phyloP scores from a whole-genome alignment of 2,329 filamentous ascomycete species.

The Beauveria bassiana region DNA sequence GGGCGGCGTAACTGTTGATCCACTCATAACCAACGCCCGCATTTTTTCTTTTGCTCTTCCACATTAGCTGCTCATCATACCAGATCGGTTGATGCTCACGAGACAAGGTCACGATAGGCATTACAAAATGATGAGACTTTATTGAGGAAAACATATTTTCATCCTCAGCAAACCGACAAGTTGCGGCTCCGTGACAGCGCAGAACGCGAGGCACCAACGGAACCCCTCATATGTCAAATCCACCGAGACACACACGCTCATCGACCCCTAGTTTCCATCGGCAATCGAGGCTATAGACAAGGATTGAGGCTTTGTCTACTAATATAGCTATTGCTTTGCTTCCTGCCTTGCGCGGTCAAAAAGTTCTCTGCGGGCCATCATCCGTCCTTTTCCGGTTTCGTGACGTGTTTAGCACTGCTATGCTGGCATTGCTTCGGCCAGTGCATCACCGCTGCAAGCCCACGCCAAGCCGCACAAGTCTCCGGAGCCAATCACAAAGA shows the following conservation, averaged over 20 bases:
- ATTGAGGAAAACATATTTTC: background rate
- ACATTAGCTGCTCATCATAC: background rate
- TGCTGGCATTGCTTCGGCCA: background rate
- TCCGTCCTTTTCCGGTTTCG: background rate
- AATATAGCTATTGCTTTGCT: background rate
- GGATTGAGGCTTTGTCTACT: background rate
- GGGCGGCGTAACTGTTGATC: background rate
- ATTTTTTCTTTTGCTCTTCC: slow-evolving; percentile 2
- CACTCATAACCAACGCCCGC: background rate
- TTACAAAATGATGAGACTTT: background rate
- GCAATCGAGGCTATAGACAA: slow-evolving; percentile 3
- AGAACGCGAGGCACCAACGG: background rate
- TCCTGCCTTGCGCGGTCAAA: no score
- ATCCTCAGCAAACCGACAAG: background rate
- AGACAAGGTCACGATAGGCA: background rate
- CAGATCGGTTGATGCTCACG: background rate
- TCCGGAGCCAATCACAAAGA: background rate
- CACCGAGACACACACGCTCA: background rate
- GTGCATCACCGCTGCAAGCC: background rate
- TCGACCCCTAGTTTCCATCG: background rate
- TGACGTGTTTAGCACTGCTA: background rate
- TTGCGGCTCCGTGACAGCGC: background rate
- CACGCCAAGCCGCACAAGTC: background rate
- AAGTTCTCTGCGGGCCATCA: background rate
- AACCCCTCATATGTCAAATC: background rate